phyloP scores from a whole-genome alignment of 768 basidiomycete genomes.

The Suillus lakei region DNA sequence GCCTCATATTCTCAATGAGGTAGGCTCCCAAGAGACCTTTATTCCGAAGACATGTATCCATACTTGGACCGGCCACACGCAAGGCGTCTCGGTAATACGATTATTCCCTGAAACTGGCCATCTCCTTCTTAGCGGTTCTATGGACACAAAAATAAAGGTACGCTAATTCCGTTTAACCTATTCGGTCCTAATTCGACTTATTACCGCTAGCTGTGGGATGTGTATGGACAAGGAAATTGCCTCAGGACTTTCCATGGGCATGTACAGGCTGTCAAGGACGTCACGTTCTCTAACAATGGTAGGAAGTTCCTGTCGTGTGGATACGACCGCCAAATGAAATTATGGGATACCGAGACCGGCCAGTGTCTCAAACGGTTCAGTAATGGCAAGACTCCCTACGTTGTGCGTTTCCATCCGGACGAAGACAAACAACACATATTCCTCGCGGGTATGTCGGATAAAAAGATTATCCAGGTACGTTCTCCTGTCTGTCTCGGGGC shows the following conservation, averaged over 20 bases:
- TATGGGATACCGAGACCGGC: conserved; percentile 99
- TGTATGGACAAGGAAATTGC: conserved; percentile 96
- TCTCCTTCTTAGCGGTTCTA: conserved; percentile 89
- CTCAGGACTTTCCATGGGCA: conserved; percentile 97
- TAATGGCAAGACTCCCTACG: conserved; percentile 97
- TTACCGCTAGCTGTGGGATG: conserved; percentile 86
- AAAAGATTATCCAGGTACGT: conserved; percentile 95
- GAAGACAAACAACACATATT: conserved; percentile 95
- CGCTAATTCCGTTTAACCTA: conserved; percentile 17
- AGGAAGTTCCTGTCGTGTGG: conserved; percentile 87
- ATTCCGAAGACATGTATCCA: conserved; percentile 96
- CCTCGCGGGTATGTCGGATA: conserved; percentile 98
- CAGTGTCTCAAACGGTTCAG: conserved; percentile 96
- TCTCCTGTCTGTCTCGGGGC: conserved; percentile 5
- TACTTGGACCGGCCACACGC: conserved; percentile 98
- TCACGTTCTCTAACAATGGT: conserved; percentile 95
- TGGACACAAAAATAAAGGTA: conserved; percentile 99
- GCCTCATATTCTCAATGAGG: conserved; percentile 77
- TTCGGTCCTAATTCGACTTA: conserved; percentile 11
- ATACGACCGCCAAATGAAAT: conserved; percentile 97
- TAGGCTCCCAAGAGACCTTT: conserved; percentile 88
- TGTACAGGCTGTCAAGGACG: conserved; percentile 94
- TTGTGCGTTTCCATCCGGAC: conserved; percentile 94
- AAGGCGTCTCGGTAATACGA: conserved; percentile 92
- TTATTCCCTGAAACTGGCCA: conserved; percentile 94